A percentile compares a stretch with the other conserved stretches of the same genome.
Conservation (phyloP, 345 rosid genomes). For the Syzygium jambos region DNA sequence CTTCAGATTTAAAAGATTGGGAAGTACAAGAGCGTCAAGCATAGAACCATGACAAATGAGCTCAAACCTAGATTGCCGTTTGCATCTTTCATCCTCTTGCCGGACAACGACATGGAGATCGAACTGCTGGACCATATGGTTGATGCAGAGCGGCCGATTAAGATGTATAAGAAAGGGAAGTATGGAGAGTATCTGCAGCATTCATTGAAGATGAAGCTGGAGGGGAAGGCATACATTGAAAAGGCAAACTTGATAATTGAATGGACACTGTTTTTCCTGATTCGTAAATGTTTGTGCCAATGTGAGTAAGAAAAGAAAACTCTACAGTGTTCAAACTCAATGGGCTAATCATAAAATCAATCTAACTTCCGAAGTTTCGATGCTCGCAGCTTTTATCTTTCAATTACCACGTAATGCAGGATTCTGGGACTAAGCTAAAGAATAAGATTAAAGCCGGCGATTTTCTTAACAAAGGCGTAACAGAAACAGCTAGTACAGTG, state of each 20-base stretch:
- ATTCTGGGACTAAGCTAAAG: too few relatives aligned
- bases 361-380: too few relatives aligned
- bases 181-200: constrained; percentile 17
- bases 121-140: constrained; percentile 4
- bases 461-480: too few relatives aligned
- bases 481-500: too few relatives aligned
- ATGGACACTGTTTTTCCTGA: too few relatives aligned
- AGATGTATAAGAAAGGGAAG: not conserved
- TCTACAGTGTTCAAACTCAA: constrained; percentile 7
- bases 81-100: constrained; percentile 12
- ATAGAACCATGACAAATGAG: constrained; percentile 14
- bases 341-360: not conserved
- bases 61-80: constrained; percentile 7
- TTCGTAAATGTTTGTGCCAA: too few relatives aligned
- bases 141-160: not conserved
- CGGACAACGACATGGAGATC: constrained; percentile 4
- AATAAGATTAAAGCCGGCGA: too few relatives aligned
- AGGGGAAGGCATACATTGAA: constrained; percentile 8
- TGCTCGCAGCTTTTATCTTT: too few relatives aligned
- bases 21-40: constrained; percentile 17
- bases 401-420: too few relatives aligned
- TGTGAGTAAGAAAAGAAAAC: too few relatives aligned
- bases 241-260: not conserved
- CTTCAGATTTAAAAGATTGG: not conserved
- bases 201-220: constrained; percentile 6